Evolutionary conservation across 2,329 filamentous ascomycete genomes (phyloP).

Genomic region (Tolypocladium tropicale): DNA sequence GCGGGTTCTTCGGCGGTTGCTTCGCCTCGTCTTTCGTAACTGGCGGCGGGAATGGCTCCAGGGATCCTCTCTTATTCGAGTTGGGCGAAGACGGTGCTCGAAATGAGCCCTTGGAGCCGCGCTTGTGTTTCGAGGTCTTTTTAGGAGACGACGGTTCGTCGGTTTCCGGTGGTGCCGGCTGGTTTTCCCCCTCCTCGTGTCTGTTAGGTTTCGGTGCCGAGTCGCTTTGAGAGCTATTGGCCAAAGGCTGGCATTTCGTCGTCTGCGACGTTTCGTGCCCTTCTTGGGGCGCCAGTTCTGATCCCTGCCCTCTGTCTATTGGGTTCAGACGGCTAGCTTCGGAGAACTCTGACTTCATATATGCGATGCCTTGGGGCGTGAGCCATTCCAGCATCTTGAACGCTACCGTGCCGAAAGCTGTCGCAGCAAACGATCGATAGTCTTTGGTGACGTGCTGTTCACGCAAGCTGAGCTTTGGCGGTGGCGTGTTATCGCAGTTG

Average conservation of each 20-base stretch:
- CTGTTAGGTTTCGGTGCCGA: neutral
- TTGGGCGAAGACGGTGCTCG: constrained; percentile 14
- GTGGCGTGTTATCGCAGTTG: neutral
- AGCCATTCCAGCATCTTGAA: constrained; percentile 65
- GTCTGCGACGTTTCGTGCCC: neutral
- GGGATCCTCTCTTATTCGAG: constrained; percentile 16
- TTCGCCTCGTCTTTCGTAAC: constrained; percentile 18
- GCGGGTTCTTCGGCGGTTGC: constrained; percentile 17
- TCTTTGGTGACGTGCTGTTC: constrained; percentile 42
- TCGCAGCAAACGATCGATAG: constrained; percentile 50
- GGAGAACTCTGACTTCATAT: constrained; percentile 30
- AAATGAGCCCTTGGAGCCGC: constrained; percentile 10
- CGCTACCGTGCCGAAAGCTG: constrained; percentile 53
- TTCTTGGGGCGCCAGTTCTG: neutral
- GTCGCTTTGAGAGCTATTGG: neutral
- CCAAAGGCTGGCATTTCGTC: neutral
- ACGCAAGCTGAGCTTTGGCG: constrained; percentile 24
- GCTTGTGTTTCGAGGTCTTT: constrained; percentile 4
- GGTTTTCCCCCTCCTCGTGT: neutral
- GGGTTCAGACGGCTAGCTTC: constrained; percentile 5
- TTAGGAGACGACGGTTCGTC: constrained; percentile 5
- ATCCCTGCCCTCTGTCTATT: constrained; percentile 1
- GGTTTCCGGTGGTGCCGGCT: neutral
- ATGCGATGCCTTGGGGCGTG: constrained; percentile 45
- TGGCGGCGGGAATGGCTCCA: constrained; percentile 18